These are phyloP conservation scores for Trichoderma lentiforme DNA, from an alignment of 2,329 filamentous ascomycete species.

Conservation along the genomic window DNA sequence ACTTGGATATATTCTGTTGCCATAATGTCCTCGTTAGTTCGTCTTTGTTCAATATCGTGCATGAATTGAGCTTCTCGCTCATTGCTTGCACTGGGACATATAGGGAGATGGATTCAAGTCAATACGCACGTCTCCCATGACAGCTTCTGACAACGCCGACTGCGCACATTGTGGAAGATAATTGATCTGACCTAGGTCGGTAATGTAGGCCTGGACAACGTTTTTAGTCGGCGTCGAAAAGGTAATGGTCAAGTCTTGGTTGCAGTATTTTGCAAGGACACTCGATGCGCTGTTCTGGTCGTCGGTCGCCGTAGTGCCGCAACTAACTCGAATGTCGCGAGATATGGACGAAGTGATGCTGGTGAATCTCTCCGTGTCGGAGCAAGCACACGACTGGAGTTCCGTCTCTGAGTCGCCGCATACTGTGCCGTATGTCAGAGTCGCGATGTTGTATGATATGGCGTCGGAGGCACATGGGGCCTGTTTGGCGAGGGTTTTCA, in stretches of 20 bases:
- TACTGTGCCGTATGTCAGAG: conserved; percentile 37
- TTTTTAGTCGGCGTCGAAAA: conserved; percentile 43
- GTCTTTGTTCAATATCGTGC: not conserved
- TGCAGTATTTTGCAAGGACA: conserved; percentile 48
- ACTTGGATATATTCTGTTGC: conserved; percentile 31
- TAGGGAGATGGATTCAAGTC: not conserved
- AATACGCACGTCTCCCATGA: conserved; percentile 28
- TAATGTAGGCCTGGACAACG: conserved; percentile 46
- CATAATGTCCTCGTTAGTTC: not conserved
- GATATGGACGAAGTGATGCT: conserved; percentile 40
- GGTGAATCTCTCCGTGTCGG: conserved; percentile 41
- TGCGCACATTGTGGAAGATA: conserved; percentile 40
- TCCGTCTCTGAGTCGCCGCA: conserved; percentile 44
- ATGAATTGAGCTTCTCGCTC: not conserved
- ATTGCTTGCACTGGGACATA: rapidly evolving
- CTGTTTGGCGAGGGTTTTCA: conserved; percentile 27
- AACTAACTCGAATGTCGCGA: conserved; percentile 39
- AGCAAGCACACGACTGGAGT: conserved; percentile 53
- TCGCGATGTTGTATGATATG: conserved; percentile 42
- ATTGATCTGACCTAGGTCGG: conserved; percentile 43
- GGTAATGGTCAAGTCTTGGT: conserved; percentile 36
- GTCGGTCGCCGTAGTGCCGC: conserved; percentile 45
- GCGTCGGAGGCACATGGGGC: conserved; percentile 50
- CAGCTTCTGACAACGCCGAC: conserved; percentile 30
- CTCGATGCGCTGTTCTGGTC: conserved; percentile 46